A percentile compares a stretch with the other conserved stretches of the same genome.
Evolutionary conservation across 495 filamentous ascomycete species (phyloP).

Genomic region (Beverwykella pulmonaria): DNA sequence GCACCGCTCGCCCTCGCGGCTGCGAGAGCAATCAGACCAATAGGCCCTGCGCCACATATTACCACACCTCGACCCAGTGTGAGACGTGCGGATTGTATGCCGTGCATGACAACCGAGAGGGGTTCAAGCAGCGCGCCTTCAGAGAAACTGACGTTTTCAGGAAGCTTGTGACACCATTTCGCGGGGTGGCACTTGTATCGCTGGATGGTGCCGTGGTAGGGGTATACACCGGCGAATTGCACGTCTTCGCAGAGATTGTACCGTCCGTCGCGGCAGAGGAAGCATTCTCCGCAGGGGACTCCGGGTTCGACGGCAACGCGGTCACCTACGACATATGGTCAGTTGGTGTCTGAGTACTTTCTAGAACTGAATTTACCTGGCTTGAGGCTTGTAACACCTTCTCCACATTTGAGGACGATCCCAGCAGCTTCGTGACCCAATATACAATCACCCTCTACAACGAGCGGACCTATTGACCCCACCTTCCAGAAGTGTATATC

Average conservation of each 20-base stretch:
- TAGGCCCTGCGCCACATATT: constrained; percentile 56
- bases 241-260: constrained; percentile 57
- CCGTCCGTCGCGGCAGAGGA: constrained; percentile 51
- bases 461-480: constrained; percentile 51
- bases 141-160: constrained; percentile 49
- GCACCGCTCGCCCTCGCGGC: constrained; percentile 63
- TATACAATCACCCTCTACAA: constrained; percentile 51
- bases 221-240: constrained; percentile 60
- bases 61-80: constrained; percentile 48
- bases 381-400: constrained; percentile 49
- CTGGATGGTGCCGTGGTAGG: constrained; percentile 60
- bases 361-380: constrained; percentile 38
- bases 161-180: constrained; percentile 54
- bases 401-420: constrained; percentile 51
- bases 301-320: constrained; percentile 56
- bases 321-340: constrained; percentile 41
- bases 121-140: constrained; percentile 57
- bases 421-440: constrained; percentile 56
- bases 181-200: constrained; percentile 58
- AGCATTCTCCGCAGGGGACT: constrained; percentile 53
- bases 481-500: constrained; percentile 53
- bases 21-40: constrained; percentile 55
- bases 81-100: constrained; percentile 47
- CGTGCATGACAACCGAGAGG: constrained; percentile 53
- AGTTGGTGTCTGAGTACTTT: not conserved